Evolutionary conservation across 768 basidiomycete genomes (phyloP).

Genomic region (Paxillus rubicundulus): DNA sequence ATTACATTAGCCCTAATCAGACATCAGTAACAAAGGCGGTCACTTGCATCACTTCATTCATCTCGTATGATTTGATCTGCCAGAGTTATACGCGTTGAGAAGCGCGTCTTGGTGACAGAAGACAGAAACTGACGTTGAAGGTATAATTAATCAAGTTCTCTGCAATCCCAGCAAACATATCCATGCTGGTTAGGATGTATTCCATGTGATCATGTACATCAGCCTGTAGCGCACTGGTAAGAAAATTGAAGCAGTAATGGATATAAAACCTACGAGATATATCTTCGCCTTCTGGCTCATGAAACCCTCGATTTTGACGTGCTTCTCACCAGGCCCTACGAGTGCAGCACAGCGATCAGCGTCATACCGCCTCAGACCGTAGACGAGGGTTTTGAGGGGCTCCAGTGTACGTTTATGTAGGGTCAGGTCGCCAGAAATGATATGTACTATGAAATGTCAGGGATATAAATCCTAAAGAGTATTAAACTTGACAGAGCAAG

Average conservation of each 20-base stretch:
- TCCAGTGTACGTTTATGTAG: constrained; percentile 72
- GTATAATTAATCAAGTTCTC: constrained; percentile 73
- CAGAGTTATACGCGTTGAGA: background rate
- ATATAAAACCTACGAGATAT: constrained; percentile 47
- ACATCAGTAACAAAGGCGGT: background rate
- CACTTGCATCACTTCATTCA: constrained; percentile 71
- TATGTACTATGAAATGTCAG: constrained; percentile 50
- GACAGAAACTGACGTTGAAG: constrained; percentile 56
- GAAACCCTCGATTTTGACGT: constrained; percentile 48
- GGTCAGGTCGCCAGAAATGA: constrained; percentile 71
- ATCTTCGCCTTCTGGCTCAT: constrained; percentile 70
- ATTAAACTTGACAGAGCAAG: constrained; percentile 1
- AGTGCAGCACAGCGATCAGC: constrained; percentile 63
- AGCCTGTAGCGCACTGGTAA: constrained; percentile 39
- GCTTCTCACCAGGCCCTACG: constrained; percentile 33
- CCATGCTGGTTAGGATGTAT: constrained; percentile 63
- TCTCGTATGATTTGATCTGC: constrained; percentile 70
- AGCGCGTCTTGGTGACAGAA: background rate
- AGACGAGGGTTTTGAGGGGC: constrained; percentile 67
- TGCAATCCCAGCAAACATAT: constrained; percentile 69
- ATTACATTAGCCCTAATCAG: background rate
- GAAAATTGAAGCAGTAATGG: background rate
- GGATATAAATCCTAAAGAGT: background rate
- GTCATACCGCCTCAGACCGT: constrained; percentile 68
- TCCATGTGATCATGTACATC: constrained; percentile 80